Evolutionary conservation across 148 eudicot species (phyloP).

Genomic region (Rhododendron vialii): DNA sequence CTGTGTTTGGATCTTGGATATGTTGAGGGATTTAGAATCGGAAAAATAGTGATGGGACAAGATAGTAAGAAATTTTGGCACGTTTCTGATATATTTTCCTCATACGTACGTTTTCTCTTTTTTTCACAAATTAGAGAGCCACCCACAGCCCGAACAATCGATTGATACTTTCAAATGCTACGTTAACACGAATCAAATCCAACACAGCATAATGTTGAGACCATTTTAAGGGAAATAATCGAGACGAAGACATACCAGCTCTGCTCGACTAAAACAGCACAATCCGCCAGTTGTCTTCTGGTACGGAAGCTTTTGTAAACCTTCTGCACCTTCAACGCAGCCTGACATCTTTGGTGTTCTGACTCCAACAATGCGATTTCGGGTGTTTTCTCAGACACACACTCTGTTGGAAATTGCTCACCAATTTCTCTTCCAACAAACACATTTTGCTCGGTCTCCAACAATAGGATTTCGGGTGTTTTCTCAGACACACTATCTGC

Average conservation of each 20-base stretch:
- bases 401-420: neutral
- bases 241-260: conserved; percentile 43
- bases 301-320: conserved; percentile 83
- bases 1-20: neutral
- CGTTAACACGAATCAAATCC: neutral
- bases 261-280: conserved; percentile 86
- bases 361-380: neutral
- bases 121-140: neutral
- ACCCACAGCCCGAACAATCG: neutral
- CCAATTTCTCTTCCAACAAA: conserved; percentile 1
- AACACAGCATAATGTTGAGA: neutral
- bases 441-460: conserved; percentile 9
- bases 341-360: conserved; percentile 23
- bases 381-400: neutral
- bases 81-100: neutral
- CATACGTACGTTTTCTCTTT: neutral
- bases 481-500: conserved; percentile 1
- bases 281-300: conserved; percentile 79
- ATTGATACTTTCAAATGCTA: neutral
- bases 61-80: neutral
- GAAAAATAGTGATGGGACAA: neutral
- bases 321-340: conserved; percentile 73
- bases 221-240: neutral
- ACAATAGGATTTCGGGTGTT: neutral
- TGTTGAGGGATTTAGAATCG: neutral